Conservation (phyloP, 2,329 filamentous ascomycete species). For the Ophiostoma quercus region DNA sequence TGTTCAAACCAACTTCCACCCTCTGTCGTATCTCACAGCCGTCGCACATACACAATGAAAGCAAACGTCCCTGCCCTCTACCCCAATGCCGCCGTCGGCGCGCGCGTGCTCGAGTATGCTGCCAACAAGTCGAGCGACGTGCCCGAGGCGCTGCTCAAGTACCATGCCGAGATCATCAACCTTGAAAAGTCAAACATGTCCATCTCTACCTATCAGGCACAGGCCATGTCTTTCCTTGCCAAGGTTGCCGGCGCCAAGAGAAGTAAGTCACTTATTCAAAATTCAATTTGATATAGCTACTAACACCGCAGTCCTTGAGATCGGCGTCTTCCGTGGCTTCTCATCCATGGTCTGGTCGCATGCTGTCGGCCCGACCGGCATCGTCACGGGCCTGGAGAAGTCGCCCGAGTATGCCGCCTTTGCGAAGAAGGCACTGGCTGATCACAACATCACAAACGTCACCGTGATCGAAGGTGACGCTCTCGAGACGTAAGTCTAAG, state of each 20-base stretch:
- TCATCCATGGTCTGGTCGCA: conserved; percentile 47
- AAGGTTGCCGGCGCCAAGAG: conserved; percentile 39
- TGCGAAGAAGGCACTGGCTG: conserved; percentile 38
- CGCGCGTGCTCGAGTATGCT: conserved; percentile 42
- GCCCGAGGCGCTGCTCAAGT: conserved; percentile 40
- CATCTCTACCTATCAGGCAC: conserved; percentile 31
- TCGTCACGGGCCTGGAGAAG: conserved; percentile 45
- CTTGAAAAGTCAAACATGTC: conserved; percentile 28
- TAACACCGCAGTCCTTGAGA: conserved; percentile 41
- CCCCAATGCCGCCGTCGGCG: conserved; percentile 39
- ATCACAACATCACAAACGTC: conserved; percentile 41
- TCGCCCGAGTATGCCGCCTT: conserved; percentile 40
- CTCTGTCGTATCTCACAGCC: neutral
- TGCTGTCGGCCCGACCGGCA: conserved; percentile 41
- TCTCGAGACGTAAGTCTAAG: conserved; percentile 39
- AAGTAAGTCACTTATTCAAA: conserved; percentile 40
- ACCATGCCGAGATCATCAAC: conserved; percentile 35
- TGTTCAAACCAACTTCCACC: neutral
- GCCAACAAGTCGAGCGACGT: conserved; percentile 40
- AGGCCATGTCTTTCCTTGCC: conserved; percentile 37
- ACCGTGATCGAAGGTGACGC: conserved; percentile 46
- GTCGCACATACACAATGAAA: conserved; percentile 35
- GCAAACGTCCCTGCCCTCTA: conserved; percentile 39
- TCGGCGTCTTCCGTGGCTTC: conserved; percentile 47
- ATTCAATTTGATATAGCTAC: conserved; percentile 37